These are phyloP conservation scores for Emmonsiellopsis sp. DNA, from an alignment of 2,329 filamentous ascomycete genomes.

Conservation along the genomic window DNA sequence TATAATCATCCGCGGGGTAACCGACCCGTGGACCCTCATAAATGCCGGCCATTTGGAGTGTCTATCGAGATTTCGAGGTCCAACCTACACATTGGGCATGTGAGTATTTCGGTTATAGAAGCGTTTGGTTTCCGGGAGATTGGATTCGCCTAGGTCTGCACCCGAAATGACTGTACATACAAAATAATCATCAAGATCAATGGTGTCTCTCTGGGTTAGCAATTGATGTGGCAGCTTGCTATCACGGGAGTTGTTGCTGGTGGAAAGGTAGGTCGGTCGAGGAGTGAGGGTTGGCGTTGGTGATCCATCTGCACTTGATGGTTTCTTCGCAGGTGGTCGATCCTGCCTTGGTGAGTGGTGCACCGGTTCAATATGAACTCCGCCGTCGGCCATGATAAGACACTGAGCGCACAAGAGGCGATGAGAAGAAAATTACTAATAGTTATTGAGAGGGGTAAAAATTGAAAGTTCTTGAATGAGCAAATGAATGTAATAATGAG, in stretches of 20 bases:
- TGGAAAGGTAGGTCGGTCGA: constrained; percentile 11
- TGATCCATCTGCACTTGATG: neutral
- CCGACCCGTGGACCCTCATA: constrained; percentile 65
- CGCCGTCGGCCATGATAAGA: neutral
- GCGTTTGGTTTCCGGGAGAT: too few relatives aligned
- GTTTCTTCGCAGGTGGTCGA: neutral
- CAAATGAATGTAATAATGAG: too few relatives aligned
- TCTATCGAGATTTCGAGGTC: constrained; percentile 58
- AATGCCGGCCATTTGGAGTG: constrained; percentile 72
- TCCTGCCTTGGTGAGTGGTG: neutral
- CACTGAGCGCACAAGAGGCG: neutral
- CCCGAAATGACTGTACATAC: constrained; percentile 25
- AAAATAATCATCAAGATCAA: constrained; percentile 55
- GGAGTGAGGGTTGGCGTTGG: constrained; percentile 3
- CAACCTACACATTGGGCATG: constrained; percentile 11
- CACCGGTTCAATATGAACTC: neutral
- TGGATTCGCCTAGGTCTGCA: too few relatives aligned
- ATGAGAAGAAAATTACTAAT: neutral
- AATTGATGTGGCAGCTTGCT: constrained; percentile 11
- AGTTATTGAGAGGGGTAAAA: too few relatives aligned
- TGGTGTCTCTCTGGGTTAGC: constrained; percentile 16
- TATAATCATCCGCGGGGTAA: constrained; percentile 64
- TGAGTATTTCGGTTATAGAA: neutral
- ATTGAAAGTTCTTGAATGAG: too few relatives aligned
- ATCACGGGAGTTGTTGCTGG: constrained; percentile 4